phyloP scores from a whole-genome alignment of 331 rosid species.

The Acacia pycnantha region DNA sequence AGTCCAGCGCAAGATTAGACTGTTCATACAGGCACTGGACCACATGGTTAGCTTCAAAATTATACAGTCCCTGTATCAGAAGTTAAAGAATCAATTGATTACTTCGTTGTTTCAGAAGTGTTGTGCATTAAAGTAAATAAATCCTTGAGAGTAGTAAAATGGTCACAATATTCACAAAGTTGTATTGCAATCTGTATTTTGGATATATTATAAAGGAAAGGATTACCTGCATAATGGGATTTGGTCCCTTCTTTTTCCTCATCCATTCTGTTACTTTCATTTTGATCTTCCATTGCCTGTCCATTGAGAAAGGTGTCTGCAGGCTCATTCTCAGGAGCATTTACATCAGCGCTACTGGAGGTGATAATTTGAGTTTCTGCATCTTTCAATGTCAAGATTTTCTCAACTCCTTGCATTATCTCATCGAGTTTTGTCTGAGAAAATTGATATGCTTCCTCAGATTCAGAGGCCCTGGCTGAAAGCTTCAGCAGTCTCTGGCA shows the following conservation, averaged over 20 bases:
- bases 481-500: slow-evolving; percentile 46
- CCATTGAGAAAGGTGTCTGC: slow-evolving; percentile 43
- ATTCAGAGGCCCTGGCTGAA: slow-evolving; percentile 66
- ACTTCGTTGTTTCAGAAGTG: slow-evolving; percentile 2
- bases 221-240: slow-evolving; percentile 48
- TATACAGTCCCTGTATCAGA: slow-evolving; percentile 46
- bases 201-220: slow-evolving; percentile 12
- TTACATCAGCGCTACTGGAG: slow-evolving; percentile 39
- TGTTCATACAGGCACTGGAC: slow-evolving; percentile 49
- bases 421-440: slow-evolving; percentile 48
- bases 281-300: slow-evolving; percentile 42
- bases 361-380: slow-evolving; percentile 48
- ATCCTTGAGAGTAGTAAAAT: slow-evolving; percentile 13
- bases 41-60: slow-evolving; percentile 48
- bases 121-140: background rate
- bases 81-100: slow-evolving; percentile 28
- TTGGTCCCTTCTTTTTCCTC: slow-evolving; percentile 35
- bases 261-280: slow-evolving; percentile 33
- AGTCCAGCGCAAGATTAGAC: slow-evolving; percentile 40
- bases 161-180: slow-evolving; percentile 4
- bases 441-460: slow-evolving; percentile 56
- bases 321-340: slow-evolving; percentile 51
- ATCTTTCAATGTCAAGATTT: slow-evolving; percentile 39
- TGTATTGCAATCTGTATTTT: background rate
- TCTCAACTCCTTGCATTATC: slow-evolving; percentile 63